Conservation (phyloP, 306 rosid species). For the Cicer bijugum region DNA sequence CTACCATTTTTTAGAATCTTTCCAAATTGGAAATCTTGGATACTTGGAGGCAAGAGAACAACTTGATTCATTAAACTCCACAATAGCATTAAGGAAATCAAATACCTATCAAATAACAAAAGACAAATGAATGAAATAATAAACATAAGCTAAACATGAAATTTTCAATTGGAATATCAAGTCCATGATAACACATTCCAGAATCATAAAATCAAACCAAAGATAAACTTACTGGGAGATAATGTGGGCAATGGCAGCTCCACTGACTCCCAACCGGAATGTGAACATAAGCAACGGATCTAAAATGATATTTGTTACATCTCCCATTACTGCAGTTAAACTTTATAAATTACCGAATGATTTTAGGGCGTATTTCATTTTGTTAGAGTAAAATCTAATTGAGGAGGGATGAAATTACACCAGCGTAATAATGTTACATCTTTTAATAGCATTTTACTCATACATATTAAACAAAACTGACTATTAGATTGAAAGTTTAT, state of each 20-base stretch:
- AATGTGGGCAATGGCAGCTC: conserved; percentile 91
- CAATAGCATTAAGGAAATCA: conserved; percentile 62
- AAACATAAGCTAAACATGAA: conserved; percentile 6
- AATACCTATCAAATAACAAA: conserved; percentile 54
- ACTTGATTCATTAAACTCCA: conserved; percentile 75
- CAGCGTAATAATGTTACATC: no score
- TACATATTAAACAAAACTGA: no score
- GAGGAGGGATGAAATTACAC: no score
- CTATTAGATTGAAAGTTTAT: no score
- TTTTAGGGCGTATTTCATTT: background rate
- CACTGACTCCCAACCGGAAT: conserved; percentile 65
- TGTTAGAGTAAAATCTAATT: no score
- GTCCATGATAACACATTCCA: conserved; percentile 17
- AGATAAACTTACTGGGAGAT: conserved; percentile 71
- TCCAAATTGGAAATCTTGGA: conserved; percentile 60
- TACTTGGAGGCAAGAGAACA: conserved; percentile 66
- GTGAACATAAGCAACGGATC: conserved; percentile 71
- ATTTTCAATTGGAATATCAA: conserved; percentile 14
- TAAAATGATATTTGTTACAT: conserved; percentile 68
- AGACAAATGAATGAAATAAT: conserved; percentile 23
- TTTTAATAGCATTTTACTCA: no score
- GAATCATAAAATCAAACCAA: conserved; percentile 1
- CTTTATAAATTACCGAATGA: conserved; percentile 28
- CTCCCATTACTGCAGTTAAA: conserved; percentile 58
- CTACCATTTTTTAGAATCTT: conserved; percentile 75